These are phyloP conservation scores for Bruguiera gymnorhiza DNA, from an alignment of 345 rosid genomes.

Conservation along the genomic window DNA sequence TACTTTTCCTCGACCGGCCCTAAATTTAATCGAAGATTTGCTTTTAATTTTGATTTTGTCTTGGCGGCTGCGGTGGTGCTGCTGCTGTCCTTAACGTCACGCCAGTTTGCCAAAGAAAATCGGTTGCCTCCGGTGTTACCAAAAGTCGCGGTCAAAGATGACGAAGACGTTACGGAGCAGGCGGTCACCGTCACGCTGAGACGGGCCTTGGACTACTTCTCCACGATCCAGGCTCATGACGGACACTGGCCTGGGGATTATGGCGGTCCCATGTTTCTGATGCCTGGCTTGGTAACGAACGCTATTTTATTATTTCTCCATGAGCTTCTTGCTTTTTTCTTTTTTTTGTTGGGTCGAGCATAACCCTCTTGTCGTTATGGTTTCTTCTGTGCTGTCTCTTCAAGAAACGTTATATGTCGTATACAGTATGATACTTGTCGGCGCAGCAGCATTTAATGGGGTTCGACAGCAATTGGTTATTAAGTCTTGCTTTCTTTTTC, in stretches of 20 bases:
- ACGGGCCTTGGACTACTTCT: slow-evolving; percentile 69
- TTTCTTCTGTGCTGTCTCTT: no score
- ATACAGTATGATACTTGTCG: no score
- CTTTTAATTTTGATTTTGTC: no score
- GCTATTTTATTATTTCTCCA: slow-evolving; percentile 1
- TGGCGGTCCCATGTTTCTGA: slow-evolving; percentile 97
- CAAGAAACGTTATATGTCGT: no score
- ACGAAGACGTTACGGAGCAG: slow-evolving; percentile 61
- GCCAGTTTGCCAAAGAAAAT: slow-evolving; percentile 68
- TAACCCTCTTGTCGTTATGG: background rate
- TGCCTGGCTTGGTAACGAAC: slow-evolving; percentile 81
- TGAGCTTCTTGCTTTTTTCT: background rate
- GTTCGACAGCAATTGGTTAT: no score
- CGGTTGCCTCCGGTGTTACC: slow-evolving; percentile 36
- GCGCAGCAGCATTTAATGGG: no score
- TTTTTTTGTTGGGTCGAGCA: background rate
- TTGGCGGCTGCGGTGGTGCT: no score
- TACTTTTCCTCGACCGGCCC: no score
- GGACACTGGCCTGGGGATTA: slow-evolving; percentile 99
- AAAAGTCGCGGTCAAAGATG: slow-evolving; percentile 48
- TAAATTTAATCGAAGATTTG: no score
- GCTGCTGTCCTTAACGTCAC: background rate
- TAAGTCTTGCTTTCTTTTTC: no score
- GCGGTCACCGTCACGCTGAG: slow-evolving; percentile 51
- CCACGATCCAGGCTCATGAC: slow-evolving; percentile 76